Evolutionary conservation across 2,329 filamentous ascomycete species (phyloP), one percentile per base, ranked within the genome.

Genomic region (Verticillium longisporum): DNA sequence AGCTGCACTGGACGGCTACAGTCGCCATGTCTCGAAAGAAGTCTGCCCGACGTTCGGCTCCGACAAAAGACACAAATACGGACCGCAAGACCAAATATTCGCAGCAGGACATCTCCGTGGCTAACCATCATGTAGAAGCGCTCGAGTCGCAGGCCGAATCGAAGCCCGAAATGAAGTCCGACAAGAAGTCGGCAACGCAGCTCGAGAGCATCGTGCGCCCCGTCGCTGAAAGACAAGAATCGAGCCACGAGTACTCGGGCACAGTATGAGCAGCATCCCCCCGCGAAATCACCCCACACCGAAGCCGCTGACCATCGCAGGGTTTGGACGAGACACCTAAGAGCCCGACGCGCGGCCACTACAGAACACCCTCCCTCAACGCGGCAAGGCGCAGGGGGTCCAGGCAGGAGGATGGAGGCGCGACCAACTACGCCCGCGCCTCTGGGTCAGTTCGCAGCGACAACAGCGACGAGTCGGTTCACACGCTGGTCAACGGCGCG

Each of bases 21-120:
- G 62, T 6, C 4, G 36, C 31, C 53, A 65, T 65, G 63, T 56
- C 62, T 54, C 62, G 62, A 55, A 65, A 65, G 60, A 65, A 65
- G 45, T 50, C 45, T 1, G 45, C 18, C 45, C 45, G 45, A 10
- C 45, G 45, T 26, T 26, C 45, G 18, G 45, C 45, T 50, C 45
- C 45, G 45, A 21, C n/a, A 6, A 11, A n/a, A 59, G 58, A 11
- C 38, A 56, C 62, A 61, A 65, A 63, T 61, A 58, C 18, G 34
- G 36, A 59, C 15, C 56, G 18, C 45, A 26, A 4, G n/a, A n/a
- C n/a, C n/a, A 15, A 45, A 14, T 9, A 26, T n/a, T 10, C 45
- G 18, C 45, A 11, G 45, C 45, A n/a, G n/a, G 18, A 13, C 11
- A 11, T n/a, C 13, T 15, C 45, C 18, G 45, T 21, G 9, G 18